Evolutionary conservation across 108 stramenopile genomes (phyloP), one percentile per base, ranked within the genome.

Genomic region (Skeletonema marinoi): DNA sequence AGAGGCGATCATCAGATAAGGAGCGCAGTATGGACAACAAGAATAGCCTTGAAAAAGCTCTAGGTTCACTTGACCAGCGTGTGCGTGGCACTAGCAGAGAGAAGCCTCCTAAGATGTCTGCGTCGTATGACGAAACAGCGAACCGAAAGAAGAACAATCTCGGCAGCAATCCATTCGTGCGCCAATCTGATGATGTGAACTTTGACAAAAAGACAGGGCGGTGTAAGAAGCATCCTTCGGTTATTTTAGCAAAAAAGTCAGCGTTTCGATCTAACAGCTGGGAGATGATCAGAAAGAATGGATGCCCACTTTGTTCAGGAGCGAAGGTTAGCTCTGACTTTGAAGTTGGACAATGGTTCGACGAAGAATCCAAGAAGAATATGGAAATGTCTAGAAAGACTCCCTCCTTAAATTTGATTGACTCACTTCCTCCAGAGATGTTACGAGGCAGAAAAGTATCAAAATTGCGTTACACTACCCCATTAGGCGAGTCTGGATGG

Each of bases 401-500:
- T 16, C n/a, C 48, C 48, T 50, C 16, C 3, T 50, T 12, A 6
- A 3, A 38, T 6, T 3, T 32, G 8, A 14, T 38, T n/a, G 61
- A 38, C 61, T 50, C 48, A 50, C 1, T 50, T 50, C 48, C 48
- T 50, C 48, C 48, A 5, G 48, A 50, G 48, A 12, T 9, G 4
- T 2, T 19, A 50, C 16, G 17, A 50, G 17, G 17, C 17, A 50
- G 48, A 50, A 32, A 38, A 31, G 74, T 75, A 66, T 33, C 54
- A 30, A 67, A 60, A 54, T 44, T 75, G 66, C 17, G 16, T 1
- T 75, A 75, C 66, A 67, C 58, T 13, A 85, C 86, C 54, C 89
- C 89, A 6, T 84, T 85, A 38, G 89, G 89, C n/a, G 87, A 87
- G 65, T 16, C 66, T 36, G 89, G 89, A 44, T 31, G 59, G 14